Evolutionary conservation across 371 early-diverging fungal genomes (phyloP), one percentile per base, ranked within the genome.

Genomic region (Apophysomyces trapeziformis): DNA sequence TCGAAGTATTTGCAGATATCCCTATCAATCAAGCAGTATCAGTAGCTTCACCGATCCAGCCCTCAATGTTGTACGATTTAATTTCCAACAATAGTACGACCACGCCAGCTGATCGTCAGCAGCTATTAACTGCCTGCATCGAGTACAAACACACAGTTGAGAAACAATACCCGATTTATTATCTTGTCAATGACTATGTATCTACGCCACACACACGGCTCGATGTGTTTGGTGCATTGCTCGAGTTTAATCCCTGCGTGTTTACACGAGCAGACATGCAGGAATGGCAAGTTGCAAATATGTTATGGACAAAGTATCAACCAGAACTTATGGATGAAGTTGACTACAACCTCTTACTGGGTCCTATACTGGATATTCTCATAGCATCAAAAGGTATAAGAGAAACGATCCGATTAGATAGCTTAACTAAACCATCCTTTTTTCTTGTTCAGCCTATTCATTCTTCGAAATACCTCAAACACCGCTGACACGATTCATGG

Each of bases 11-110:
- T 72, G 81, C 78, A 13, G 81, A 80, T 56, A 80, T 80, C 41
- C 81, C 81, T 3, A 80, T 80, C 61, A 78, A 80, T 44, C 78
- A 78, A 58, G 81, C 81, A 14, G 72, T 80, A 6, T 74, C 81
- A 6, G 78, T 78, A 32, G 76, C 78, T 14, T 72, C 76, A 71
- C 78, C 78, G 1, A 69, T 76, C 9, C 58, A 70, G 21, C 60
- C 64, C n/a, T 65, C 73, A 0, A 68, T 60, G 32, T 68, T 80
- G 26, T 57, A 70, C 12, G 41, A 44, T 13, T 9, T 77, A 35
- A 37, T 75, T 35, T 45, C 54, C 18, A 54, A 41, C 4, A 57
- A 58, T n/a, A 21, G 56, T 43, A 59, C 60, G 5, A 46, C 38
- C 1, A 18, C 72, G 2, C 36, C 36, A 14, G 38, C 38, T 13